phyloP scores from a whole-genome alignment of 257 asterid species.

The Capsicum chinense region DNA sequence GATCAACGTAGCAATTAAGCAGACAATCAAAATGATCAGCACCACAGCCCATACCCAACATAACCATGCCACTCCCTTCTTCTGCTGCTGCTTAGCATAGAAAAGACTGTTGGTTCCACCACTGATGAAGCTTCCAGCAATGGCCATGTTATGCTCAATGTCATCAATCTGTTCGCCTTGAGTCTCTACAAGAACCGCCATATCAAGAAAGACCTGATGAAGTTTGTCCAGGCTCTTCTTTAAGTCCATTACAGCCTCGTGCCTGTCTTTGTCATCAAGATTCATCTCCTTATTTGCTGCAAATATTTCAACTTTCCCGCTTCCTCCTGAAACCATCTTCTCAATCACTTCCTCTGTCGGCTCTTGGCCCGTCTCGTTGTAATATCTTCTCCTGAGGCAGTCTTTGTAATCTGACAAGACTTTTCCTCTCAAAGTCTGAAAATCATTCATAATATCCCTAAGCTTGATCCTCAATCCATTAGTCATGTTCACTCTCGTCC shows the following conservation, averaged over 20 bases:
- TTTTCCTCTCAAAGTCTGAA: slow-evolving; percentile 64
- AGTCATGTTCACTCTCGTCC: slow-evolving; percentile 64
- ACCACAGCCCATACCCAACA: slow-evolving; percentile 65
- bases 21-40: slow-evolving; percentile 60
- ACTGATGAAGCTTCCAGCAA: slow-evolving; percentile 66
- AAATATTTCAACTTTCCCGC: slow-evolving; percentile 49
- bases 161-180: slow-evolving; percentile 74
- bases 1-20: slow-evolving; percentile 59
- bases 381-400: slow-evolving; percentile 68
- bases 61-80: slow-evolving; percentile 51
- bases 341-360: slow-evolving; percentile 70
- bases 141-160: slow-evolving; percentile 64
- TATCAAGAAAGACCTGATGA: slow-evolving; percentile 87
- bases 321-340: slow-evolving; percentile 54
- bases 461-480: slow-evolving; percentile 68
- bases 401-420: slow-evolving; percentile 70
- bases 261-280: slow-evolving; percentile 69
- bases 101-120: slow-evolving; percentile 79
- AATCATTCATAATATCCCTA: slow-evolving; percentile 71
- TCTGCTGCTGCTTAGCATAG: slow-evolving; percentile 77
- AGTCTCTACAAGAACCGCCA: slow-evolving; percentile 82
- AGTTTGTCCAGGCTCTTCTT: slow-evolving; percentile 86
- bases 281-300: slow-evolving; percentile 42
- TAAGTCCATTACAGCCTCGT: slow-evolving; percentile 81
- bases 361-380: slow-evolving; percentile 60